Evolutionary conservation across 2,329 filamentous ascomycete species (phyloP), one percentile per base, ranked within the genome.

Genomic region (Cladosporium oxysporum): DNA sequence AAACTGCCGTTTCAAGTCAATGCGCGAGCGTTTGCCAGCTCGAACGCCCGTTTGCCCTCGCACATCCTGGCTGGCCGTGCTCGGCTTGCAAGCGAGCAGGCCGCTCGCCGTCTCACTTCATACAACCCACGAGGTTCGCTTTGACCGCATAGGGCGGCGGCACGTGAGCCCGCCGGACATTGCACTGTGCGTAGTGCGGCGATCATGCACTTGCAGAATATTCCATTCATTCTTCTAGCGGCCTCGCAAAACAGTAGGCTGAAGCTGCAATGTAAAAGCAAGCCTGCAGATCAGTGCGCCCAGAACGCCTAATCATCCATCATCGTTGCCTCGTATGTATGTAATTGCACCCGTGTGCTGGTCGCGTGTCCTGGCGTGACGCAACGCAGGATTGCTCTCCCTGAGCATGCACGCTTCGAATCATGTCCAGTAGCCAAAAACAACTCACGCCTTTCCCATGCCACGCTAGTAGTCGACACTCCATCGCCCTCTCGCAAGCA

Each of bases 401-500:
- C 8, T 47, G n/a, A 21, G 41, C n/a, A 21, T 21, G 41, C 41
- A 47, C 41, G 41, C 52, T 31, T 55, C 52, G 11, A 31, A 55
- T n/a, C 52, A 6, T 29, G 52, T 33, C 52, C 28, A 55, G 14
- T 33, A 33, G 28, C 31, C 31, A 29, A 29, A 33, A 55, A 55
- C 52, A 31, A n/a, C 10, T 33, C 41, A 28, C 26, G 60, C 44
- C 29, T 62, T 41, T 55, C 62, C 62, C 63, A 28, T 49, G 23
- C 49, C 37, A 41, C n/a, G 62, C 49, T 37, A 62, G 50, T 66
- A 63, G 65, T 68, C 41, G 31, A 53, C 29, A 29, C 21, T 60
- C n/a, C 31, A 2, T 33, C 52, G 16, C 29, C 18, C 12, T 26
- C 23, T 52, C 28, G 28, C 26, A 18, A 18, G 49, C 29, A 52